A percentile compares a stretch with the other conserved stretches of the same genome.
Conservation (phyloP, 139 green algal genomes). For the Monoraphidium neglectum region DNA sequence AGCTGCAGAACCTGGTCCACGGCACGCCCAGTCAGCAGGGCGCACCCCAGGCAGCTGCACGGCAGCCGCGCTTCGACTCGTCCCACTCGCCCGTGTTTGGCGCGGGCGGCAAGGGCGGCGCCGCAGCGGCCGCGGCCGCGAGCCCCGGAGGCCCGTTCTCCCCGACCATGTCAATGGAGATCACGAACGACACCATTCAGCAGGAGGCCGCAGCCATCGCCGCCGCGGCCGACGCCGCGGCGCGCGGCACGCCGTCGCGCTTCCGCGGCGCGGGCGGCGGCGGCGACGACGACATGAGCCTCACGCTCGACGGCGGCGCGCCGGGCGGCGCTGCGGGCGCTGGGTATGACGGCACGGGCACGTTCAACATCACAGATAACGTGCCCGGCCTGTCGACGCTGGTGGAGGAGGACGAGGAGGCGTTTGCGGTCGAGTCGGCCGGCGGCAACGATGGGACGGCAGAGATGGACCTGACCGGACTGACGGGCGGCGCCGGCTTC, state of each 20-base stretch:
- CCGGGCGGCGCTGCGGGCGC: no score
- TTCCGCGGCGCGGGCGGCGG: no score
- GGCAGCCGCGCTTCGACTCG: no score
- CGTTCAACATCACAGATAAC: constrained; percentile 69
- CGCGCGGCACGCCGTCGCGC: no score
- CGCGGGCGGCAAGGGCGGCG: no score
- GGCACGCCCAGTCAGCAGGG: no score
- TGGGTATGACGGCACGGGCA: constrained; percentile 18
- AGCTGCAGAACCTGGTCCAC: no score
- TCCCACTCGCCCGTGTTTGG: not conserved
- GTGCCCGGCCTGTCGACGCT: constrained; percentile 72
- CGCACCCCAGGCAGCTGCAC: no score
- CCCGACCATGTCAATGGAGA: constrained; percentile 58
- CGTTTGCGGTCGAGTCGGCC: constrained; percentile 10
- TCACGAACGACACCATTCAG: constrained; percentile 52
- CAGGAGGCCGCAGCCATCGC: constrained; percentile 6
- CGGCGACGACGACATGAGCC: no score
- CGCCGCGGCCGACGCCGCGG: no score
- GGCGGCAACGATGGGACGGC: not conserved
- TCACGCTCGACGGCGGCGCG: no score
- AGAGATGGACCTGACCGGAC: constrained; percentile 28
- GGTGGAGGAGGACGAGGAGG: constrained; percentile 77
- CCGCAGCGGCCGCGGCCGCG: not conserved
- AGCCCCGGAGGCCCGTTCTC: constrained; percentile 25
- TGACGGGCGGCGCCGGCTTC: not conserved